Percentiles rank a stretch among this genome's conserved stretches.
Evolutionary conservation across 2,329 filamentous ascomycete genomes (phyloP).

Genomic region (Diaporthe velutina): DNA sequence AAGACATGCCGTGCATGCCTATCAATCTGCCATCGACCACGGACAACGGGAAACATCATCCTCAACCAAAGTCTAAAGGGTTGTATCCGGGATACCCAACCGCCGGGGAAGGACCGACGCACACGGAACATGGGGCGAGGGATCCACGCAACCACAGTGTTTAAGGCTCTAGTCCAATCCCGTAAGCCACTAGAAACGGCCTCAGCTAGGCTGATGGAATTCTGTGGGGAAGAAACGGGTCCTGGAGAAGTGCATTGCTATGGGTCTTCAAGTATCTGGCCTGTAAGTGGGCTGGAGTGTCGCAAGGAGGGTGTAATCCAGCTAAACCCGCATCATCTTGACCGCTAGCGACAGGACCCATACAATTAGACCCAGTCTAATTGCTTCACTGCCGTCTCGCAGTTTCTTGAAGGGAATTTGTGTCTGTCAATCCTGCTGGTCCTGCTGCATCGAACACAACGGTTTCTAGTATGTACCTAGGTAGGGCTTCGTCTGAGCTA

Average conservation of each 20-base stretch:
- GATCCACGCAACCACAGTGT: neutral
- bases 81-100: neutral
- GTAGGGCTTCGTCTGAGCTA: neutral
- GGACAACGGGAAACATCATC: neutral
- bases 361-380: neutral
- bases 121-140: neutral
- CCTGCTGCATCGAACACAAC: neutral
- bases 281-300: slow-evolving; percentile 7
- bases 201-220: neutral
- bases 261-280: neutral
- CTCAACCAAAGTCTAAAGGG: slow-evolving; percentile 15
- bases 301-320: slow-evolving; percentile 13
- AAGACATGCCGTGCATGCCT: neutral
- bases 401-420: neutral
- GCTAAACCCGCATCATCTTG: slow-evolving; percentile 4
- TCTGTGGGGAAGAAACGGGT: slow-evolving; percentile 7
- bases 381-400: slow-evolving; percentile 1
- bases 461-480: neutral
- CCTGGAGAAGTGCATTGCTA: neutral
- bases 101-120: slow-evolving; percentile 24
- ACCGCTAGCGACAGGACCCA: neutral
- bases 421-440: neutral
- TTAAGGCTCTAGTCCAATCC: neutral
- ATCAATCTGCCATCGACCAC: neutral
- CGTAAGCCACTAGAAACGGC: neutral